Evolutionary conservation across 2,329 filamentous ascomycete species (phyloP).

Genomic region (Calonectria honghensis): DNA sequence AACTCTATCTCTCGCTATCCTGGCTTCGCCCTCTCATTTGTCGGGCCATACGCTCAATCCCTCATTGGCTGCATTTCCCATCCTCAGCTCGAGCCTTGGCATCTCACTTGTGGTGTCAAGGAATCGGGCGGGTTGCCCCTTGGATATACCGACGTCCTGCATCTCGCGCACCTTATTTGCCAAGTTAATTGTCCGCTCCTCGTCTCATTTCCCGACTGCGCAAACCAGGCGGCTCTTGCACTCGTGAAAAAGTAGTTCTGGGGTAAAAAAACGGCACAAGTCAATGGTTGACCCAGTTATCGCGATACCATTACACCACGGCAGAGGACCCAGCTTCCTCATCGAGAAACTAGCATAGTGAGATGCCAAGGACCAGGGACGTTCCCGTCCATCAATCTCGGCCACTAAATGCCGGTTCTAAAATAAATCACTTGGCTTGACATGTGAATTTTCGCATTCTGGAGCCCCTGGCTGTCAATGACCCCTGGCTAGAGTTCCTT

Average conservation of each 20-base stretch:
- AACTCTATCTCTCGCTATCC: constrained; percentile 24
- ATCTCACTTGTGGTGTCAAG: constrained; percentile 7
- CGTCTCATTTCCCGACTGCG: constrained; percentile 1
- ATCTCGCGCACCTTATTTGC: constrained; percentile 24
- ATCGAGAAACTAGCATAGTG: constrained; percentile 23
- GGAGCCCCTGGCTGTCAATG: background rate
- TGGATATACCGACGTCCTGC: constrained; percentile 21
- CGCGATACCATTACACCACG: background rate
- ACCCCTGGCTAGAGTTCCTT: constrained; percentile 4
- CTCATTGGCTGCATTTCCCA: background rate
- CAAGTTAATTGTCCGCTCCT: background rate
- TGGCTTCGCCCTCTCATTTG: constrained; percentile 5
- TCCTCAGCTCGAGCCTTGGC: constrained; percentile 3
- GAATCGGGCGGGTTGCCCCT: constrained; percentile 17
- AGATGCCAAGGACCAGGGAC: constrained; percentile 13
- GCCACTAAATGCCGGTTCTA: constrained; percentile 1
- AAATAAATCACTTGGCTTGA: constrained; percentile 11
- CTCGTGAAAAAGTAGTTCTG: background rate
- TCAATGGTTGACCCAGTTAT: constrained; percentile 14
- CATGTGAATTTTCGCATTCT: constrained; percentile 27
- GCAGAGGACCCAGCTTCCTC: constrained; percentile 33
- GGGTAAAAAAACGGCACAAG: background rate
- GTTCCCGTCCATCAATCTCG: constrained; percentile 17
- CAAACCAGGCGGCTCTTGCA: background rate
- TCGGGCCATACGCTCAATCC: background rate